phyloP scores from a whole-genome alignment of 1,139 yeast genomes.

The Taiozyma sp. region DNA sequence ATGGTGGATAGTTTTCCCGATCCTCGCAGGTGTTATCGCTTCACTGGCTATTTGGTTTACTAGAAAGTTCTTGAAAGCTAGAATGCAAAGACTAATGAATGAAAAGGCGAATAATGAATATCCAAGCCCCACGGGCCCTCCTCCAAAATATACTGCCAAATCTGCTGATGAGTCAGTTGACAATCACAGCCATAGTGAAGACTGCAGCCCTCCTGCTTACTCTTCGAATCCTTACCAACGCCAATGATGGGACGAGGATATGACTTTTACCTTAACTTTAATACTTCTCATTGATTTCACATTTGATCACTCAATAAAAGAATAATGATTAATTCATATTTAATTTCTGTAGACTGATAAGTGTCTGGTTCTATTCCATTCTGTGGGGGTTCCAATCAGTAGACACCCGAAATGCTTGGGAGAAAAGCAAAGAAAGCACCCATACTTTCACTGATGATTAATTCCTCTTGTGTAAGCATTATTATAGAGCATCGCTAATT shows the following conservation, averaged over 20 bases:
- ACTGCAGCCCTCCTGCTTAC: neutral
- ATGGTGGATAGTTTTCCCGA: neutral
- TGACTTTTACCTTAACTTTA: neutral
- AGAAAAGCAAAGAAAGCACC: no score
- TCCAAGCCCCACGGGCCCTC: neutral
- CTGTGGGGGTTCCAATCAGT: no score
- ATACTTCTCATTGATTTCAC: no score
- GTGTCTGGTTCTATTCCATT: no score
- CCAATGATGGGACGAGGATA: neutral
- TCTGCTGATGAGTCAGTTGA: neutral
- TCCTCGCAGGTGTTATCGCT: neutral
- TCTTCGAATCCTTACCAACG: neutral
- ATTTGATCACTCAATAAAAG: no score
- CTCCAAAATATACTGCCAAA: neutral
- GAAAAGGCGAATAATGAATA: neutral
- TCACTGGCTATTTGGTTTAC: neutral
- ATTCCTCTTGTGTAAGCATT: no score
- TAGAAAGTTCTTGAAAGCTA: neutral
- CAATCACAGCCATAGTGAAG: neutral
- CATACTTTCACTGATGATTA: no score
- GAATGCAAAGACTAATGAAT: neutral
- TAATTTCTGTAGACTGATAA: no score
- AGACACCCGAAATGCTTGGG: no score
- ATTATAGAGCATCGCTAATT: no score
- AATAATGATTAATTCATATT: no score